Evolutionary conservation across 139 green algal species (phyloP).

Genomic region (Ettlia oleoabundans): DNA sequence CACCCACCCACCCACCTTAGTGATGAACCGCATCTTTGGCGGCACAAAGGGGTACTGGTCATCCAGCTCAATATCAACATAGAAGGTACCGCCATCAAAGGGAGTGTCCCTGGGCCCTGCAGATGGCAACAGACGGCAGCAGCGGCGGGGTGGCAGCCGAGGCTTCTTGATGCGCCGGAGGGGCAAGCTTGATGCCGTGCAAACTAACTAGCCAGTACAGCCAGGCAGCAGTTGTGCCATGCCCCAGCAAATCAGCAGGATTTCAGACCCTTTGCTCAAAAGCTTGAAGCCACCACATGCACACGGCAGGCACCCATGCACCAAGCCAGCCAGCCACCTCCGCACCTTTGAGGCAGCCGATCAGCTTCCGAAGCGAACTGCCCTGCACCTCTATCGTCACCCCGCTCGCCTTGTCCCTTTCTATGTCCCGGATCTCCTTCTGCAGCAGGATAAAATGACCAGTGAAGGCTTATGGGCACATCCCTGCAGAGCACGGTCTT

Average conservation of each 20-base stretch:
- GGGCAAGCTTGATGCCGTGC: background rate
- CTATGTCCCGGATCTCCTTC: constrained; percentile 93
- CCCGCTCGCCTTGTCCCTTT: constrained; percentile 80
- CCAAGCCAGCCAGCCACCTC: no score
- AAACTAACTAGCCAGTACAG: no score
- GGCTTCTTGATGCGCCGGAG: no score
- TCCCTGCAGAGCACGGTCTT: background rate
- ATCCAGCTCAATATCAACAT: constrained; percentile 87
- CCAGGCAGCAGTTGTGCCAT: background rate
- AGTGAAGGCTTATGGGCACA: background rate
- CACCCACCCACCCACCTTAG: constrained; percentile 84
- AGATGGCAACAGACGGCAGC: background rate
- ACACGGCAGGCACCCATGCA: no score
- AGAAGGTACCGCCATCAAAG: constrained; percentile 82
- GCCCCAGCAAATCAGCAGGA: background rate
- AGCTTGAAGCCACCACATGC: no score
- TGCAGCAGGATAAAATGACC: constrained; percentile 29
- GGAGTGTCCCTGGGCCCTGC: constrained; percentile 89
- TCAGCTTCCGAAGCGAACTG: constrained; percentile 73
- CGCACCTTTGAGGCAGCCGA: constrained; percentile 73
- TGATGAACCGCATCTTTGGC: constrained; percentile 98
- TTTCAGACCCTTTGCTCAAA: no score
- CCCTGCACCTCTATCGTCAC: constrained; percentile 80
- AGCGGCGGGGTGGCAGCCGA: background rate
- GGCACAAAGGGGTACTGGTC: constrained; percentile 96